Conservation (phyloP, 257 asterid species). For the Solanum clarkiae region DNA sequence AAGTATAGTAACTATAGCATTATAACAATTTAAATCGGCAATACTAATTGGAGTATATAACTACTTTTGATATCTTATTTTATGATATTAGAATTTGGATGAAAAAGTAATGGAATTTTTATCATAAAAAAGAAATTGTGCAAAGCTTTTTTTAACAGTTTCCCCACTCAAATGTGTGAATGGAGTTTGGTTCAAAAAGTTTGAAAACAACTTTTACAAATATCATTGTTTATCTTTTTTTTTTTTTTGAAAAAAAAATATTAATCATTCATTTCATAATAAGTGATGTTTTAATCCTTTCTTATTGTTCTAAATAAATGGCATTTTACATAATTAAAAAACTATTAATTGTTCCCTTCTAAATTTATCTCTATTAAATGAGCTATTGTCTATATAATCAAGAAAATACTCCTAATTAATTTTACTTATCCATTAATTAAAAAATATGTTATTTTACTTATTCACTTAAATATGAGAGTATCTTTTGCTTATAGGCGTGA, state of each 20-base stretch:
- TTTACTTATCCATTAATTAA: neutral
- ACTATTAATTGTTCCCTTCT: neutral
- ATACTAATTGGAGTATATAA: neutral
- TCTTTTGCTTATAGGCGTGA: too few relatives aligned
- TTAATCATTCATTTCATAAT: neutral
- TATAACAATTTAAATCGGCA: neutral
- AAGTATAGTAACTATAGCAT: neutral
- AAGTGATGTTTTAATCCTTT: neutral
- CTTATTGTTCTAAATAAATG: neutral
- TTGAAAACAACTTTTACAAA: neutral
- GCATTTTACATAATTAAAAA: neutral
- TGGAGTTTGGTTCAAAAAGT: neutral
- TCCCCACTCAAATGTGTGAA: neutral
- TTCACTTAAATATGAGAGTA: too few relatives aligned
- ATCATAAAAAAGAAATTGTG: neutral
- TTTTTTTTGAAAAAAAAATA: neutral
- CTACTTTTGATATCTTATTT: neutral
- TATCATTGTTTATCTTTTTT: neutral
- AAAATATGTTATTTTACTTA: too few relatives aligned
- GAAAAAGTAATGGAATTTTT: neutral
- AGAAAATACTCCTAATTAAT: neutral
- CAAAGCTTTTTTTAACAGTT: neutral
- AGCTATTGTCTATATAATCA: neutral
- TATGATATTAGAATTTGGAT: neutral
- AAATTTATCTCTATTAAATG: neutral